Evolutionary conservation across 768 basidiomycete species (phyloP).

Genomic region (Boletellus sp.): DNA sequence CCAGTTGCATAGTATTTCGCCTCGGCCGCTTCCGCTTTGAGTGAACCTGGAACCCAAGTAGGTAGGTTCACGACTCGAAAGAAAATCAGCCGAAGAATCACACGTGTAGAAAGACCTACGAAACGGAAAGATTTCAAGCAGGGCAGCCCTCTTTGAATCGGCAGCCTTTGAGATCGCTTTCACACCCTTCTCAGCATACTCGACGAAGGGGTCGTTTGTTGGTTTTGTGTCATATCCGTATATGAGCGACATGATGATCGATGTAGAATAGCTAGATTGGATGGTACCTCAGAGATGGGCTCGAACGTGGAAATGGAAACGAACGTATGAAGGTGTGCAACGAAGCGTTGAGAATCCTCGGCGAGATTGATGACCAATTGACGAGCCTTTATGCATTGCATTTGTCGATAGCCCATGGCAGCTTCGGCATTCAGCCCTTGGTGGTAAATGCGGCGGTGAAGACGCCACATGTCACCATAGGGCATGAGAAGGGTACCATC

Average conservation of each 20-base stretch:
- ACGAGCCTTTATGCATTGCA: slow-evolving; percentile 32
- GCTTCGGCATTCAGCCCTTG: slow-evolving; percentile 32
- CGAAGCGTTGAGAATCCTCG: slow-evolving; percentile 24
- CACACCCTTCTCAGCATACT: slow-evolving; percentile 15
- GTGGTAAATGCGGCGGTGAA: slow-evolving; percentile 32
- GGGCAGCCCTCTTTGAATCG: slow-evolving; percentile 18
- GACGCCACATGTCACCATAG: slow-evolving; percentile 40
- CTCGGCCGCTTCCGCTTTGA: slow-evolving; percentile 18
- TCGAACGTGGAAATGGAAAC: slow-evolving; percentile 3
- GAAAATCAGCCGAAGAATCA: background rate
- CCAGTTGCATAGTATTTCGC: slow-evolving; percentile 14
- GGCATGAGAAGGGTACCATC: slow-evolving; percentile 32
- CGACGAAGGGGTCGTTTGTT: slow-evolving; percentile 21
- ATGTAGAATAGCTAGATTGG: slow-evolving; percentile 23
- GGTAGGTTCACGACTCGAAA: slow-evolving; percentile 23
- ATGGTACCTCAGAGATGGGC: background rate
- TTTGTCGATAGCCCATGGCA: slow-evolving; percentile 26
- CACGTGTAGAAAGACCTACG: slow-evolving; percentile 14
- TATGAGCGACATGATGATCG: slow-evolving; percentile 26
- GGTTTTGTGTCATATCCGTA: slow-evolving; percentile 23
- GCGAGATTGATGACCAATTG: slow-evolving; percentile 33
- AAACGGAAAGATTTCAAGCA: slow-evolving; percentile 25
- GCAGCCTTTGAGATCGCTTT: slow-evolving; percentile 14
- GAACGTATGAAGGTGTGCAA: slow-evolving; percentile 24
- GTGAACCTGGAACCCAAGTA: slow-evolving; percentile 25